phyloP scores from a whole-genome alignment of 495 filamentous ascomycete species.

The Podospora anserina region DNA sequence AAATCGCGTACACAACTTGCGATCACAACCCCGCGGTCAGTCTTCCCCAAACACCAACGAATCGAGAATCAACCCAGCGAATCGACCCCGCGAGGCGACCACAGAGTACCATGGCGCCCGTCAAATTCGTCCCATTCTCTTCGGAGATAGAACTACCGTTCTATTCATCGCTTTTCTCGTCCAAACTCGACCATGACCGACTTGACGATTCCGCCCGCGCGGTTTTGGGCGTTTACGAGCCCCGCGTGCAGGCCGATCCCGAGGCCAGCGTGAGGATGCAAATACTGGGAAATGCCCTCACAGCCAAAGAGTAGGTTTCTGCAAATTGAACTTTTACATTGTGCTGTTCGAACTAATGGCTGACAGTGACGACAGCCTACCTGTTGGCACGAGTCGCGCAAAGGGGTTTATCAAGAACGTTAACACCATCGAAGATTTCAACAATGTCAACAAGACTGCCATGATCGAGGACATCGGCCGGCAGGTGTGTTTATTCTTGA shows the following conservation, averaged over 20 bases:
- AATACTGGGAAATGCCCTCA: slow-evolving; percentile 80
- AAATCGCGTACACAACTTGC: background rate
- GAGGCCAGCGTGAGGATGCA: slow-evolving; percentile 79
- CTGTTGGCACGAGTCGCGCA: slow-evolving; percentile 69
- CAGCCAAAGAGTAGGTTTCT: slow-evolving; percentile 68
- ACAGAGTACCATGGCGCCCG: slow-evolving; percentile 14
- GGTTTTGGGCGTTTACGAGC: slow-evolving; percentile 86
- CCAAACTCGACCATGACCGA: slow-evolving; percentile 94
- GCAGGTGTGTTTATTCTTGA: slow-evolving; percentile 55
- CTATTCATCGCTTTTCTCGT: slow-evolving; percentile 80
- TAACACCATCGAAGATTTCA: slow-evolving; percentile 94
- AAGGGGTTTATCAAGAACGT: slow-evolving; percentile 95
- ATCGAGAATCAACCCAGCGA: background rate
- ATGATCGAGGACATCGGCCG: slow-evolving; percentile 71
- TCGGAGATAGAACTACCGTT: slow-evolving; percentile 95
- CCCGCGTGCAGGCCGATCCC: slow-evolving; percentile 63
- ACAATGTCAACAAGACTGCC: slow-evolving; percentile 64
- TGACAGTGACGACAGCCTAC: slow-evolving; percentile 54
- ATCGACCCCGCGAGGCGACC: too few species aligned
- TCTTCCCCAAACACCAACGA: background rate
- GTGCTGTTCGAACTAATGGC: background rate
- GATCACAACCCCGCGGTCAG: background rate
- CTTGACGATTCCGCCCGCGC: slow-evolving; percentile 87
- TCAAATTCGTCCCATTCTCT: slow-evolving; percentile 74
- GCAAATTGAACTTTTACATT: background rate